A percentile compares a stretch with the other conserved stretches of the same genome.
These are phyloP conservation scores for Penicillium oxalicum DNA, from an alignment of 2,329 filamentous ascomycete genomes.

Conservation along the genomic window DNA sequence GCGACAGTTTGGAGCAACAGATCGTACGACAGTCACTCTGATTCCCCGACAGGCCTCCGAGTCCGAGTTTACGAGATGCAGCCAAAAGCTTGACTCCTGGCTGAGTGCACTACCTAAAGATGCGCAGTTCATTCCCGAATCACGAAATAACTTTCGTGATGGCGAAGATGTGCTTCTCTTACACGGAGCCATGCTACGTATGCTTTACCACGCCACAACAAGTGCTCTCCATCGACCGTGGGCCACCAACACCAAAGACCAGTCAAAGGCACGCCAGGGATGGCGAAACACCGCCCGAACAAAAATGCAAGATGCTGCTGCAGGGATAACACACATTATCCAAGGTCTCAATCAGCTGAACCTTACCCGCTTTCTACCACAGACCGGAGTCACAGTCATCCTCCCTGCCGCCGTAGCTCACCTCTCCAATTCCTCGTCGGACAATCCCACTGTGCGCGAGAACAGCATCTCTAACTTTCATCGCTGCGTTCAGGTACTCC, in stretches of 20 bases:
- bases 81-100: slow-evolving; percentile 71
- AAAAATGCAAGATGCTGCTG: slow-evolving; percentile 74
- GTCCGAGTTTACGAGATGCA: slow-evolving; percentile 68
- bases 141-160: slow-evolving; percentile 51
- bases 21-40: slow-evolving; percentile 71
- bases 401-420: slow-evolving; percentile 86
- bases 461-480: slow-evolving; percentile 69
- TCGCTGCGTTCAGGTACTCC: slow-evolving; percentile 79
- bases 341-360: slow-evolving; percentile 63
- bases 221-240: slow-evolving; percentile 82
- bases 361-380: slow-evolving; percentile 70
- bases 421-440: slow-evolving; percentile 76
- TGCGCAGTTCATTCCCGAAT: slow-evolving; percentile 62
- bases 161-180: slow-evolving; percentile 50
- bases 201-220: slow-evolving; percentile 86
- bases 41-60: slow-evolving; percentile 75
- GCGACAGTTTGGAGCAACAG: slow-evolving; percentile 61
- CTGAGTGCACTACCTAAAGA: slow-evolving; percentile 60
- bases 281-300: slow-evolving; percentile 67
- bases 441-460: slow-evolving; percentile 61
- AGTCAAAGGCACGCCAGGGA: slow-evolving; percentile 41
- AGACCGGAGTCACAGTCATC: slow-evolving; percentile 78
- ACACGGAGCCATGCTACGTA: slow-evolving; percentile 76
- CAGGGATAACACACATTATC: slow-evolving; percentile 73
- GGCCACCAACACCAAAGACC: slow-evolving; percentile 55